Evolutionary conservation across 129 eudicot species (phyloP).

Genomic region (Flaveria sonorensis): DNA sequence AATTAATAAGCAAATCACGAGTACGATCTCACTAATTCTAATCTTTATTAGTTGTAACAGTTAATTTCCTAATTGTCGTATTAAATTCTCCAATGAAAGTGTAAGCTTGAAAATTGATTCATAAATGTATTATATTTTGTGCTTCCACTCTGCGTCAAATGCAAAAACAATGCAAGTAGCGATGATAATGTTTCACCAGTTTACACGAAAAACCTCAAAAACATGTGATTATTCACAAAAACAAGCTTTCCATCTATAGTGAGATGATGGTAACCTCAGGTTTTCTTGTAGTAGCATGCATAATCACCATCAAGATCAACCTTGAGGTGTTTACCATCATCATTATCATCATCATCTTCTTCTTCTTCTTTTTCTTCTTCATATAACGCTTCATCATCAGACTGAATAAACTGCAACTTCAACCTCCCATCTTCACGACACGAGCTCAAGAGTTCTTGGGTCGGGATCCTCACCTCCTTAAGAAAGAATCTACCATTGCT

Average conservation of each 20-base stretch:
- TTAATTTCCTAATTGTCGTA: too few relatives aligned
- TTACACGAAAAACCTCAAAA: slow-evolving; percentile 18
- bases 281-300: neutral
- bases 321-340: neutral
- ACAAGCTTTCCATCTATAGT: neutral
- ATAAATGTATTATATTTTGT: neutral
- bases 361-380: slow-evolving; percentile 40
- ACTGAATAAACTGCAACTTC: slow-evolving; percentile 53
- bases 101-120: too few relatives aligned
- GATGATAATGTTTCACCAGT: neutral
- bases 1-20: too few relatives aligned
- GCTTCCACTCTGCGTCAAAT: neutral
- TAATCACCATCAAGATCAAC: slow-evolving; percentile 5
- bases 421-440: slow-evolving; percentile 74
- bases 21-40: neutral
- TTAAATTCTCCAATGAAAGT: too few relatives aligned
- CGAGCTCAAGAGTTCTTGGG: slow-evolving; percentile 59
- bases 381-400: slow-evolving; percentile 53
- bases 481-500: slow-evolving; percentile 67
- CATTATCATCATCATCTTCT: neutral
- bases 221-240: slow-evolving; percentile 8
- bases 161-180: too few relatives aligned
- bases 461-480: slow-evolving; percentile 57
- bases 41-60: too few relatives aligned
- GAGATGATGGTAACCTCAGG: neutral